Evolutionary conservation across 441 rosid species (phyloP).

Genomic region (Eruca vesicaria): DNA sequence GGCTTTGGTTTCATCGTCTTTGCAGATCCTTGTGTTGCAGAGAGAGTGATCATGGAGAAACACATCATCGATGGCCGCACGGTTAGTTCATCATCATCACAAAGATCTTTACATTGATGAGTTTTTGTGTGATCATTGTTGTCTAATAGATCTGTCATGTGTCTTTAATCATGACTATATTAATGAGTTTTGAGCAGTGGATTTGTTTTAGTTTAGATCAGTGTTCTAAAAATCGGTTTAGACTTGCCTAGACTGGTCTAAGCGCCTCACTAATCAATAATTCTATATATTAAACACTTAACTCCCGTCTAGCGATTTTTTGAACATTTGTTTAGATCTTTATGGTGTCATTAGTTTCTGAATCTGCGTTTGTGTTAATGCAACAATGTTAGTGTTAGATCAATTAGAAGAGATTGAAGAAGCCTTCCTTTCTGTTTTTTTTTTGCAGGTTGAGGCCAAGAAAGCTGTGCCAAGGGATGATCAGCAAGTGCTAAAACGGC

Average conservation of each 20-base stretch:
- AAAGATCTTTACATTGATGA: neutral
- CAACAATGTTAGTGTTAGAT: neutral
- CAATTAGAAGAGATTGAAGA: too few relatives aligned
- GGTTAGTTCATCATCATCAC: conserved; percentile 42
- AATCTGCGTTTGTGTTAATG: neutral
- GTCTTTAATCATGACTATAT: neutral
- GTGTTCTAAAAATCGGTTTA: too few relatives aligned
- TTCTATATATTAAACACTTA: too few relatives aligned
- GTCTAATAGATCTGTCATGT: neutral
- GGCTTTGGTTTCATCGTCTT: conserved; percentile 76
- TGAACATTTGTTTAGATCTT: neutral
- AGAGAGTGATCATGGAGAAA: conserved; percentile 73
- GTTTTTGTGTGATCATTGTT: neutral
- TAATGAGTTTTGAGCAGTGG: neutral
- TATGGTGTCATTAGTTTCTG: conserved; percentile 12
- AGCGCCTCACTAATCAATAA: too few relatives aligned
- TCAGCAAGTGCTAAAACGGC: conserved; percentile 49
- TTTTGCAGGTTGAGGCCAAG: conserved; percentile 64
- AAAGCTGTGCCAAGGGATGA: conserved; percentile 69
- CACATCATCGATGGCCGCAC: conserved; percentile 76
- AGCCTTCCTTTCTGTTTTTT: conserved; percentile 3
- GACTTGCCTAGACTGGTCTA: too few relatives aligned
- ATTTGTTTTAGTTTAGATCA: neutral
- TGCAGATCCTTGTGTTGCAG: conserved; percentile 67
- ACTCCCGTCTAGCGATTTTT: too few relatives aligned